A percentile compares a stretch with the other conserved stretches of the same genome.
phyloP scores from a whole-genome alignment of 495 filamentous ascomycete species.

The Bacidia gigantensis region DNA sequence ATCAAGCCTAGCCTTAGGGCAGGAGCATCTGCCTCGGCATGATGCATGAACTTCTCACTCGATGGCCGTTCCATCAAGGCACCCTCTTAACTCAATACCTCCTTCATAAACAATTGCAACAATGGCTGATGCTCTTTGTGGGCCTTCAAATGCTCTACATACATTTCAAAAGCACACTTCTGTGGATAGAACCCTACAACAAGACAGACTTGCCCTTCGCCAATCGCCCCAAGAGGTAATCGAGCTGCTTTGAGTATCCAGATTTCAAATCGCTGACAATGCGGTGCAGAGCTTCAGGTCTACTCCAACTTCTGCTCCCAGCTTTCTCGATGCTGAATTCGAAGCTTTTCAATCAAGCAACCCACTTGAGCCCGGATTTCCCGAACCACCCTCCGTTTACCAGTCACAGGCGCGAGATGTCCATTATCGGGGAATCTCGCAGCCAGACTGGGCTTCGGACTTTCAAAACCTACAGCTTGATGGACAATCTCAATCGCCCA shows the following conservation, averaged over 20 bases:
- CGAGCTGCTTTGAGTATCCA: too few relatives aligned
- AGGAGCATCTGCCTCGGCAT: background rate
- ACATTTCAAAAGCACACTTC: constrained; percentile 70
- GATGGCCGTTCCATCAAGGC: too few relatives aligned
- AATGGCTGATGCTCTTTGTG: constrained; percentile 78
- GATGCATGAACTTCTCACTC: background rate
- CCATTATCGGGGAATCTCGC: constrained; percentile 13
- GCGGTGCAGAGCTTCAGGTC: constrained; percentile 47
- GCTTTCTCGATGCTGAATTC: constrained; percentile 52
- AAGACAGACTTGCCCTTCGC: constrained; percentile 53
- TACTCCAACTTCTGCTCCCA: constrained; percentile 35
- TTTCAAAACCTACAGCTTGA: constrained; percentile 37
- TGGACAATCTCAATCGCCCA: constrained; percentile 21
- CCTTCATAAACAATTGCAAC: too few relatives aligned
- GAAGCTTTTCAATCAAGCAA: constrained; percentile 54
- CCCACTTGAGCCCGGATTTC: constrained; percentile 20
- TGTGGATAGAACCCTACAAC: constrained; percentile 68
- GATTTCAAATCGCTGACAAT: background rate
- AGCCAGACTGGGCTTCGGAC: constrained; percentile 33
- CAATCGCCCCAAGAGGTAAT: constrained; percentile 42
- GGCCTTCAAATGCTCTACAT: constrained; percentile 79
- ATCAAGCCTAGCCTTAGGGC: background rate
- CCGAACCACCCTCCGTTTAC: constrained; percentile 7
- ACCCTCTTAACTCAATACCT: too few relatives aligned
- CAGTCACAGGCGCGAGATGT: constrained; percentile 12